Percentiles rank a stretch among this genome's conserved stretches.
Conservation (phyloP, 495 filamentous ascomycete species). For the Gamarada debralockiae region DNA sequence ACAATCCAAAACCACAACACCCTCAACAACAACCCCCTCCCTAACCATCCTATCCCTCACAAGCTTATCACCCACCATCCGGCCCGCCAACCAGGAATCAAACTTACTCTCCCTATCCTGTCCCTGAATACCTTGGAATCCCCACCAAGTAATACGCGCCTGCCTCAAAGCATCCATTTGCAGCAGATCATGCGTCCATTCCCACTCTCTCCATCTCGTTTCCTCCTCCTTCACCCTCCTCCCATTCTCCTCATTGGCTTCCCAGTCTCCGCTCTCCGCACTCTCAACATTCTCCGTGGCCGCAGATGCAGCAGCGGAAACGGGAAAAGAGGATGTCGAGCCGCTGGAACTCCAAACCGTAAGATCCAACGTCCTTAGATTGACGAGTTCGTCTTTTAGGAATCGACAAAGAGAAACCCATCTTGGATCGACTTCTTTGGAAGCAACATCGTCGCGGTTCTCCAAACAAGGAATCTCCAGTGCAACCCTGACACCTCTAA, state of each 20-base stretch:
- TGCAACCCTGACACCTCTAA: constrained; percentile 12
- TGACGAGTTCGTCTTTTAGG: background rate
- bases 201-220: constrained; percentile 16
- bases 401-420: constrained; percentile 3
- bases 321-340: background rate
- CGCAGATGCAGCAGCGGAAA: background rate
- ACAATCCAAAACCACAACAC: constrained; percentile 8
- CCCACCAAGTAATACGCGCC: constrained; percentile 21
- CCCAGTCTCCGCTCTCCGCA: background rate
- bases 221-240: background rate
- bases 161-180: constrained; percentile 6
- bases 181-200: constrained; percentile 8
- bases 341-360: constrained; percentile 8
- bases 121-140: constrained; percentile 6
- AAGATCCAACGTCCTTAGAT: constrained; percentile 6
- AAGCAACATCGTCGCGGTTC: too few relatives aligned
- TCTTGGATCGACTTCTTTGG: too few relatives aligned
- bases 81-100: constrained; percentile 12
- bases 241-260: background rate
- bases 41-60: constrained; percentile 15
- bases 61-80: constrained; percentile 18
- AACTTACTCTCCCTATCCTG: constrained; percentile 7
- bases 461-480: constrained; percentile 10
- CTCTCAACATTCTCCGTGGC: background rate
- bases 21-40: constrained; percentile 17